Conservation (phyloP, 371 early-diverging fungal genomes). For the Mortierella sp. region DNA sequence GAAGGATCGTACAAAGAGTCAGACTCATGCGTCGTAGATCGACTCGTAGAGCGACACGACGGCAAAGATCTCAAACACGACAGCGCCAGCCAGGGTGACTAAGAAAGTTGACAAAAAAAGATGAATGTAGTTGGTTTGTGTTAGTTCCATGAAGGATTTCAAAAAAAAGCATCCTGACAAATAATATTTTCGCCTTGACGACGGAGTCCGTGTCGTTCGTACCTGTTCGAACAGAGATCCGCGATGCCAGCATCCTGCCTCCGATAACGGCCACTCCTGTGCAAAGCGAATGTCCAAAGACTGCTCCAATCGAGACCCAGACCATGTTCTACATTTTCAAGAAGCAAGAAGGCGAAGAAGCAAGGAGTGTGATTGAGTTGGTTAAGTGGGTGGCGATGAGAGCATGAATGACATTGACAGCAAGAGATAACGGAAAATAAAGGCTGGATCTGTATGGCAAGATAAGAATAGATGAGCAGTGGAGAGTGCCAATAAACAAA, state of each 20-base stretch:
- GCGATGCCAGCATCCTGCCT: slow-evolving; percentile 90
- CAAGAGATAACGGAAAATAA: slow-evolving; percentile 9
- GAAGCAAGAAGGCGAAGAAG: slow-evolving; percentile 1
- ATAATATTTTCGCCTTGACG: too few relatives aligned
- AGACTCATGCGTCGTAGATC: slow-evolving; percentile 51
- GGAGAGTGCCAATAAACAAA: not conserved
- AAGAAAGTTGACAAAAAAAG: slow-evolving; percentile 11
- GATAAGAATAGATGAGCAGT: not conserved
- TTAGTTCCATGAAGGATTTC: not conserved
- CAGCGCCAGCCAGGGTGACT: slow-evolving; percentile 89
- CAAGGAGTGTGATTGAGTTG: not conserved
- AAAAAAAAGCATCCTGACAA: too few relatives aligned
- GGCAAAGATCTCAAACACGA: slow-evolving; percentile 89
- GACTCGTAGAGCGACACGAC: slow-evolving; percentile 75
- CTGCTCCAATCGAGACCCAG: slow-evolving; percentile 89
- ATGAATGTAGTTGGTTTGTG: not conserved
- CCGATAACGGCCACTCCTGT: slow-evolving; percentile 94
- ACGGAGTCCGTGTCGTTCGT: too few relatives aligned
- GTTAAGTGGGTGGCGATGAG: slow-evolving; percentile 1
- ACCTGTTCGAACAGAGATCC: slow-evolving; percentile 94
- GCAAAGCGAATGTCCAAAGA: slow-evolving; percentile 92
- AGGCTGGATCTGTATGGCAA: not conserved
- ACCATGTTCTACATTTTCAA: slow-evolving; percentile 73
- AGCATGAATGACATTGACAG: not conserved
- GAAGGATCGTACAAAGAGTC: not conserved